A percentile compares a stretch with the other conserved stretches of the same genome.
phyloP scores from a whole-genome alignment of 2,329 filamentous ascomycete genomes.

The Aureobasidium sp. region DNA sequence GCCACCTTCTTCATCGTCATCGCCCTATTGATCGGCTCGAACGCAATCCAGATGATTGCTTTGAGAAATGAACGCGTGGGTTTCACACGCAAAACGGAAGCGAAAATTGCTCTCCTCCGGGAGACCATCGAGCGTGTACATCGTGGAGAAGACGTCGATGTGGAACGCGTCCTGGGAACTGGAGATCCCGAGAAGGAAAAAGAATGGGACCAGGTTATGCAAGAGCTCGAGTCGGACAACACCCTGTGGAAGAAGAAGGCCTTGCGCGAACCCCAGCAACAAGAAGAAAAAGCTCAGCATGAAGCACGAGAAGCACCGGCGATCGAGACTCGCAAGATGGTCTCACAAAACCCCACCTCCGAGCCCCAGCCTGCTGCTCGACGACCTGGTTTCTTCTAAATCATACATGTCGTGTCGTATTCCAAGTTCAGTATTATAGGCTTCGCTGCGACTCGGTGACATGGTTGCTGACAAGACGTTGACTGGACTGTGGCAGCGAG shows the following conservation, averaged over 20 bases:
- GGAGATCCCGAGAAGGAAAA: constrained; percentile 78
- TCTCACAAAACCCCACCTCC: neutral
- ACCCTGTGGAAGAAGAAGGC: constrained; percentile 20
- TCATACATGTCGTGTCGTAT: neutral
- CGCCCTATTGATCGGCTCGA: constrained; percentile 87
- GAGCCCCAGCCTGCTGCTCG: neutral
- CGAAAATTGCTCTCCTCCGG: constrained; percentile 77
- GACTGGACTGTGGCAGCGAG: neutral
- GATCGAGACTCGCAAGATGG: constrained; percentile 12
- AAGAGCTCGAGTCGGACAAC: constrained; percentile 21
- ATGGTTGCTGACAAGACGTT: constrained; percentile 1
- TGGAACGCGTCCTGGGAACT: constrained; percentile 83
- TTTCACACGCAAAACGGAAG: constrained; percentile 80
- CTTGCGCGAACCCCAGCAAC: neutral
- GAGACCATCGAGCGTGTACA: constrained; percentile 80
- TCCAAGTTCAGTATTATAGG: neutral
- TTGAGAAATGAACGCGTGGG: constrained; percentile 79
- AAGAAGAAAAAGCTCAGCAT: neutral
- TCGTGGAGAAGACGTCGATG: constrained; percentile 81
- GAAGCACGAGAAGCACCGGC: neutral
- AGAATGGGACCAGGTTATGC: constrained; percentile 79
- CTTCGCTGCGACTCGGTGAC: neutral
- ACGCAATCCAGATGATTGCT: constrained; percentile 92
- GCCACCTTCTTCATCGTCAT: constrained; percentile 72
- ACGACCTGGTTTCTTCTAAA: constrained; percentile 18